A percentile compares a stretch with the other conserved stretches of the same genome.
phyloP scores from a whole-genome alignment of 1,284 basidiomycete genomes.

The Lignosus rhinocerotis region DNA sequence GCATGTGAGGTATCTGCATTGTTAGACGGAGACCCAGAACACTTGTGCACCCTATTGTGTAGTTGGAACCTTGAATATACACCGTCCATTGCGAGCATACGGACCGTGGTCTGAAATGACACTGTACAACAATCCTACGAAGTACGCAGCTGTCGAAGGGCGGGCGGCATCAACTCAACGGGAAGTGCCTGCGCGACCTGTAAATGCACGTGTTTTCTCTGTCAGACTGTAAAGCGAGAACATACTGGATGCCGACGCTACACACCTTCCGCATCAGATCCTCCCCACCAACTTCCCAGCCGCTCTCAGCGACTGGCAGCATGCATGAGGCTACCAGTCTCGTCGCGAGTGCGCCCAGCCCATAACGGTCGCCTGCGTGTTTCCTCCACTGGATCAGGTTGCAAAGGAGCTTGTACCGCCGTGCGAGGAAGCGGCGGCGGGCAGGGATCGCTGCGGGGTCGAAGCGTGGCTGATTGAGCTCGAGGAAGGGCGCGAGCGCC shows the following conservation, averaged over 20 bases:
- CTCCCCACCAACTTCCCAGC: constrained; percentile 89
- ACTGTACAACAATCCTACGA: not conserved
- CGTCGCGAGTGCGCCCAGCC: constrained; percentile 56
- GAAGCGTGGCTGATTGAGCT: constrained; percentile 53
- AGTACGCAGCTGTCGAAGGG: constrained; percentile 9
- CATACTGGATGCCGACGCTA: constrained; percentile 8
- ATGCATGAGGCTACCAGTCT: constrained; percentile 64
- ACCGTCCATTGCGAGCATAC: not conserved
- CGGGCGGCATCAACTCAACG: constrained; percentile 36
- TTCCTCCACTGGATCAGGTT: constrained; percentile 80
- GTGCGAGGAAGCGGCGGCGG: constrained; percentile 67
- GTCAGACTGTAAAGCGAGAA: constrained; percentile 5
- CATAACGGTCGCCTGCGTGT: constrained; percentile 64
- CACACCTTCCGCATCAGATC: constrained; percentile 66
- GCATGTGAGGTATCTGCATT: too few relatives aligned
- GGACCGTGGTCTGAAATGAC: too few relatives aligned
- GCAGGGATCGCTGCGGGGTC: constrained; percentile 77
- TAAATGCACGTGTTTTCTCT: constrained; percentile 4
- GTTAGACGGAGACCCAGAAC: not conserved
- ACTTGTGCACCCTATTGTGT: not conserved
- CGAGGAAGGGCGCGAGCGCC: constrained; percentile 45
- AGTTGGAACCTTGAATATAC: not conserved
- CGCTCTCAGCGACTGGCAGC: constrained; percentile 67
- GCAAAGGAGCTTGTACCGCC: constrained; percentile 72
- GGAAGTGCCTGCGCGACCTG: constrained; percentile 51